Base-by-base conservation (phyloP, 345 rosid species). In the Lenwebbia sp. region DNA sequence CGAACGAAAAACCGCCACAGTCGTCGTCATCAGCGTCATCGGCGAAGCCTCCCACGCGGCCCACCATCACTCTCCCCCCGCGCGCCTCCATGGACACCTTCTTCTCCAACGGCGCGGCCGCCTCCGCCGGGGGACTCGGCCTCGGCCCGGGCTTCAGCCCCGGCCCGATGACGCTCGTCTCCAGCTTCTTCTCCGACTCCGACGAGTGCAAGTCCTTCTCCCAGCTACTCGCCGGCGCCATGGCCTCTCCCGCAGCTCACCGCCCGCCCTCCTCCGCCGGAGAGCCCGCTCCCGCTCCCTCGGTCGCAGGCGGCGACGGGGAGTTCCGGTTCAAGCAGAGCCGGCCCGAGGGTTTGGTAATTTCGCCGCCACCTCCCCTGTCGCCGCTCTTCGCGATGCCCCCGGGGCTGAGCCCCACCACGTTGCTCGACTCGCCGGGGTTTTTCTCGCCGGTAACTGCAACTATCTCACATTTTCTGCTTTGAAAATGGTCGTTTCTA, bases 161-260 rank as follows among this genome's bases (percentile, higher is more conserved):
- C 26, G 97, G 99, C 19, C 99, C 99, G 30, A 93, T 96, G 96
- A 95, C 99, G 83, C 91, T 96, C 23, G 93, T 96, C 88, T 94
- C 99, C 22, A 92, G 86, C 88, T 76, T 93, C 84, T 95, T 96
- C 89, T 85, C 97, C 83, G 96, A 93, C 88, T 84, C 95, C 90
- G 95, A 95, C n/a, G 98, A 94, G 70, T 91, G 85, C 82, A 96
- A 91, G 85, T 93, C 98, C 41, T 95, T 96, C 90, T 95, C 99
- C 86, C 97, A 95, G 88, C 94, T 95, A 17, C 94, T 95, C 30
- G 93, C 96, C 30, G 96, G 99, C 65, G 96, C 98, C 87, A 91
- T 93, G 94, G 86, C 93, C 84, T 94, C 98, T 62, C 96, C 96
- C 52, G 90, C 88, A 0, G 89, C 92, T 33, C 86, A 41, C 13